Evolutionary conservation across 441 rosid genomes (phyloP), one percentile per base, ranked within the genome.

Genomic region (Biscutella laevigata): DNA sequence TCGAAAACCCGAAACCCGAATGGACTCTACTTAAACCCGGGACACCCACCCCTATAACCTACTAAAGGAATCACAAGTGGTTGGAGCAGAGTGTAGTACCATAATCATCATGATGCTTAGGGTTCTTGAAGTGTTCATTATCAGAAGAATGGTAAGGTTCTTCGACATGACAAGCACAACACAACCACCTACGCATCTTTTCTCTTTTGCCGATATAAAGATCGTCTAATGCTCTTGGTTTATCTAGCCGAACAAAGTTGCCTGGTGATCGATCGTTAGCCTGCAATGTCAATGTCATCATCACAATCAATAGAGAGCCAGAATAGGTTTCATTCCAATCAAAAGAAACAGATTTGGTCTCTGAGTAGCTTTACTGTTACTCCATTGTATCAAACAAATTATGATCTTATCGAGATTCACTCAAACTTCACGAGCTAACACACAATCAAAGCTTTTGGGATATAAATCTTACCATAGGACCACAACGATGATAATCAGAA

Each of bases 171-270:
- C 88, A 77, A 20, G 85, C 66, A 73, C 96, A 91, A 41, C 98
- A 91, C 5, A 91, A 75, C 88, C 90, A 91, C 76, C 81, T 67
- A 26, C 98, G 94, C 98, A 91, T 88, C 79, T 61, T 88, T 71
- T 65, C 60, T 75, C 61, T 80, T 68, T 82, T 91, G 72, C 77
- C 83, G 69, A 76, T 57, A 58, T 58, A 51, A 33, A 58, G 71
- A 57, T 76, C 71, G 68, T 78, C 80, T 38, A 59, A 54, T 32
- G 73, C 24, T 40, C 68, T 59, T 5, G 61, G 57, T 49, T 67
- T 79, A 51, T 77, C 90, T 65, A 82, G 46, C 16, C 66, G 79
- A 35, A 74, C 68, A 64, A 74, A 76, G 69, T 72, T 62, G 67
- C 48, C 72, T 37, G 77, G 74, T 33, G 70, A 46, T 67, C 77